Conservation (phyloP, 257 asterid species). For the Haberlea rhodopensis region DNA sequence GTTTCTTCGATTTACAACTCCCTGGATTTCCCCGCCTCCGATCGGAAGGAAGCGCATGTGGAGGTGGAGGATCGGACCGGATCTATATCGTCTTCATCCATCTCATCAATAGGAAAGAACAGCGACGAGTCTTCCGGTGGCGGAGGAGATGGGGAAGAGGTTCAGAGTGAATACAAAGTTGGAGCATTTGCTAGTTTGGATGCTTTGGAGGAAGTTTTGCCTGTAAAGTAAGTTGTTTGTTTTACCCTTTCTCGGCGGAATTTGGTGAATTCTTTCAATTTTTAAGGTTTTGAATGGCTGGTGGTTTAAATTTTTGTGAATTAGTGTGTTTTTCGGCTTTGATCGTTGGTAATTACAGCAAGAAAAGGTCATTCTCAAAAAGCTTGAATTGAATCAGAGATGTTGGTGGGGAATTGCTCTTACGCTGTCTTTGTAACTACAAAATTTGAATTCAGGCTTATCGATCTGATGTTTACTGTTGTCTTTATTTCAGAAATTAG, state of each 20-base stretch:
- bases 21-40: background rate
- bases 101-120: slow-evolving; percentile 52
- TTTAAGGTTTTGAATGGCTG: slow-evolving; percentile 15
- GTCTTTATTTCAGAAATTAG: background rate
- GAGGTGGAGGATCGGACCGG: background rate
- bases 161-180: slow-evolving; percentile 44
- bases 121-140: slow-evolving; percentile 35
- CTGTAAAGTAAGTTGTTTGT: slow-evolving; percentile 36
- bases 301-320: background rate
- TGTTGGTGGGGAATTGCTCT: background rate
- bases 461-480: background rate
- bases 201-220: slow-evolving; percentile 52
- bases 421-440: background rate
- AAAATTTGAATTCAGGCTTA: too few species aligned
- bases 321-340: slow-evolving; percentile 11
- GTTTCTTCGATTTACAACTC: background rate
- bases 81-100: slow-evolving; percentile 12
- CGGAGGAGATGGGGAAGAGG: slow-evolving; percentile 43
- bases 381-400: background rate
- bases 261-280: background rate
- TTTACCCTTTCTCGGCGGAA: background rate
- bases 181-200: slow-evolving; percentile 49
- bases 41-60: background rate
- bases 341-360: background rate
- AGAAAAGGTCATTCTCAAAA: background rate